Evolutionary conservation across 176 grass and related monocot genomes (phyloP).

Genomic region (Zea mays): Zm-B73-REFERENCE-NAM-5.0 NC_050100.1:28453501-28454000

Average conservation of each 20-base stretch:
- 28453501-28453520: slow-evolving; percentile 88
- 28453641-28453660: background rate
- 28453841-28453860: background rate
- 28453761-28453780: background rate
- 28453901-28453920: background rate
- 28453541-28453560: slow-evolving; percentile 86
- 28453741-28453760: background rate
- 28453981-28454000: slow-evolving; percentile 13
- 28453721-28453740: background rate
- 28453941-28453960: background rate
- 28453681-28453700: background rate
- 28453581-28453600: slow-evolving; percentile 12
- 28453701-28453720: background rate
- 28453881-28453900: background rate
- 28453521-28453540: slow-evolving; percentile 90
- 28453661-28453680: background rate
- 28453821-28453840: background rate
- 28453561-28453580: slow-evolving; percentile 73
- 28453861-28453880: background rate
- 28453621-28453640: background rate
- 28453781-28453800: too few relatives aligned
- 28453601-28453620: background rate
- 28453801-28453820: background rate
- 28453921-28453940: background rate
- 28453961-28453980: background rate